Percentiles rank a stretch among this genome's conserved stretches.
Conservation (phyloP, 2,329 filamentous ascomycete genomes). For the Aspergillus terreus region DNA sequence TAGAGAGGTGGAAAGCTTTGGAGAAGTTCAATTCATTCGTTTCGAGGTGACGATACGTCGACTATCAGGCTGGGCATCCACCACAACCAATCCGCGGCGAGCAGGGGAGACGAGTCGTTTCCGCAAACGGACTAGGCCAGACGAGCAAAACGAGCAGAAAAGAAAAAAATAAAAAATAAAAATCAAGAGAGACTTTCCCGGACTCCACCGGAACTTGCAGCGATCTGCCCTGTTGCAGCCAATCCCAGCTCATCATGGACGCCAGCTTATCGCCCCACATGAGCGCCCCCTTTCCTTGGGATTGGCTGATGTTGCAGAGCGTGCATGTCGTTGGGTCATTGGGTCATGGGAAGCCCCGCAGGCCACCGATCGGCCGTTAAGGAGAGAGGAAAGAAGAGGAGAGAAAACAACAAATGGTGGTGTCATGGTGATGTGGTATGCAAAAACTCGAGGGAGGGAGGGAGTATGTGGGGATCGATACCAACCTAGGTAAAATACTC, state of each 20-base stretch:
- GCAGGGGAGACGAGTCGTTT: constrained; percentile 1
- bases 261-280: constrained; percentile 20
- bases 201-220: constrained; percentile 11
- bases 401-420: background rate
- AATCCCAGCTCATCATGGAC: constrained; percentile 7
- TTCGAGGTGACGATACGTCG: constrained; percentile 2
- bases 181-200: background rate
- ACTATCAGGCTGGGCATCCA: constrained; percentile 15
- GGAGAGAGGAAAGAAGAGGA: background rate
- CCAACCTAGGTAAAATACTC: too few species aligned
- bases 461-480: background rate
- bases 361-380: background rate
- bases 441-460: background rate
- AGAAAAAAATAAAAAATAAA: background rate
- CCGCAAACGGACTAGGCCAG: constrained; percentile 15
- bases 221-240: constrained; percentile 16
- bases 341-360: constrained; percentile 3
- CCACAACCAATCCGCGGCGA: constrained; percentile 11
- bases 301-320: constrained; percentile 2
- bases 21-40: too few species aligned
- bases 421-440: constrained; percentile 1
- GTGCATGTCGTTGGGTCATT: constrained; percentile 1
- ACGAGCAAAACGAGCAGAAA: background rate
- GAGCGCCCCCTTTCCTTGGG: constrained; percentile 7
- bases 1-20: constrained; percentile 1